phyloP scores from a whole-genome alignment of 148 eudicot species.

The Suaeda aralocaspica region DNA sequence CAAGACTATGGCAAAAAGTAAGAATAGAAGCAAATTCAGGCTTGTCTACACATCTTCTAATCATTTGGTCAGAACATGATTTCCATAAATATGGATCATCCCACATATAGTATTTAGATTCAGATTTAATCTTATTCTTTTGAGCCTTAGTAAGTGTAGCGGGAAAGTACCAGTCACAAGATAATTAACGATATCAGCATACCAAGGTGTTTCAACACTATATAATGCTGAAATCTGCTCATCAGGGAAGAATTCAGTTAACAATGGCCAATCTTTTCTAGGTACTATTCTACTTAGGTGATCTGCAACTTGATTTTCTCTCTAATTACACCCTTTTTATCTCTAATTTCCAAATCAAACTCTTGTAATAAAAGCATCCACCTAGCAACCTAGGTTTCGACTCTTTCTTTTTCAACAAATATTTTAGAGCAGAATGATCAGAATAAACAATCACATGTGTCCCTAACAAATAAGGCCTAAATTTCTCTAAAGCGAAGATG shows the following conservation, averaged over 20 bases:
- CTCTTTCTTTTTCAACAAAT: neutral
- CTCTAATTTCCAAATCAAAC: neutral
- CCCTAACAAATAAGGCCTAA: constrained; percentile 6
- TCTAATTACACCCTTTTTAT: constrained; percentile 2
- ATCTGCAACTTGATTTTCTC: neutral
- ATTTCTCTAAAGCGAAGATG: constrained; percentile 13
- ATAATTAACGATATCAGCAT: neutral
- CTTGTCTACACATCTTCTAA: neutral
- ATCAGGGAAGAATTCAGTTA: constrained; percentile 8
- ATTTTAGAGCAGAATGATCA: neutral
- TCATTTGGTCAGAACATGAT: neutral
- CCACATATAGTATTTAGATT: constrained; percentile 1
- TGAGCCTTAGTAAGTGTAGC: neutral
- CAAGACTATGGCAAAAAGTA: neutral
- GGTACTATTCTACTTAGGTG: constrained; percentile 8
- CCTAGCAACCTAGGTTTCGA: neutral
- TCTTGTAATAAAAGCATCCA: neutral
- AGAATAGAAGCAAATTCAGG: neutral
- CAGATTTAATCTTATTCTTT: neutral
- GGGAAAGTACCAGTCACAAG: constrained; percentile 1
- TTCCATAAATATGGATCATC: neutral
- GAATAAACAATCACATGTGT: neutral
- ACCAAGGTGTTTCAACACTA: constrained; percentile 4
- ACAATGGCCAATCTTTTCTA: neutral
- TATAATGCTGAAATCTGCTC: neutral